Evolutionary conservation across 2,329 filamentous ascomycete species (phyloP).

Genomic region (Diaporthe citriasiana): DNA sequence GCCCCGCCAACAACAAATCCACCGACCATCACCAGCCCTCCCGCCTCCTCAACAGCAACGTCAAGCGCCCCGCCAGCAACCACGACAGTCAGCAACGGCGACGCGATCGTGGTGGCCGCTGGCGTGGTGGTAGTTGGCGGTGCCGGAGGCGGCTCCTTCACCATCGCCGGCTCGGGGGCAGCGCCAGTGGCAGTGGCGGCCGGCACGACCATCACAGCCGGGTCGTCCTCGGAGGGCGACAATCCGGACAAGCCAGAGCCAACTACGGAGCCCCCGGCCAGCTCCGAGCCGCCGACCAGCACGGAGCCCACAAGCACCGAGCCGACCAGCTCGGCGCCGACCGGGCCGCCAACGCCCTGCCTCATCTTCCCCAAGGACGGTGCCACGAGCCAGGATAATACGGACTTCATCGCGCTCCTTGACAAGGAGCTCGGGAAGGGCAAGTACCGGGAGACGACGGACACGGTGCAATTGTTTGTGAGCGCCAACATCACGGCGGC

Average conservation of each 20-base stretch:
- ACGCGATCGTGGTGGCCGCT: conserved; percentile 11
- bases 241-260: conserved; percentile 11
- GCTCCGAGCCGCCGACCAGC: conserved; percentile 11
- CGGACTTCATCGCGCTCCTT: neutral
- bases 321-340: conserved; percentile 20
- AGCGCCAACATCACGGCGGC: conserved; percentile 21
- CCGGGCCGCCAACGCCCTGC: neutral
- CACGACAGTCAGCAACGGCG: conserved; percentile 24
- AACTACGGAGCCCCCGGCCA: neutral
- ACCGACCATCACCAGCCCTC: conserved; percentile 9
- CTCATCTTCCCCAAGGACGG: conserved; percentile 26
- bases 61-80: conserved; percentile 20
- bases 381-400: conserved; percentile 14
- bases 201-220: conserved; percentile 6
- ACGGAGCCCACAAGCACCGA: conserved; percentile 3
- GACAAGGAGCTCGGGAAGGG: conserved; percentile 26
- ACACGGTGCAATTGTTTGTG: neutral
- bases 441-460: conserved; percentile 4
- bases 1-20: conserved; percentile 15
- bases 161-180: conserved; percentile 8
- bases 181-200: conserved; percentile 20
- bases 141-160: conserved; percentile 4
- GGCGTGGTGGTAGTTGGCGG: conserved; percentile 13
- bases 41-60: neutral
- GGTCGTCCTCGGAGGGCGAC: conserved; percentile 1